Conservation (phyloP, 164 flowering plant species). For the Nymphaea colorata region DNA sequence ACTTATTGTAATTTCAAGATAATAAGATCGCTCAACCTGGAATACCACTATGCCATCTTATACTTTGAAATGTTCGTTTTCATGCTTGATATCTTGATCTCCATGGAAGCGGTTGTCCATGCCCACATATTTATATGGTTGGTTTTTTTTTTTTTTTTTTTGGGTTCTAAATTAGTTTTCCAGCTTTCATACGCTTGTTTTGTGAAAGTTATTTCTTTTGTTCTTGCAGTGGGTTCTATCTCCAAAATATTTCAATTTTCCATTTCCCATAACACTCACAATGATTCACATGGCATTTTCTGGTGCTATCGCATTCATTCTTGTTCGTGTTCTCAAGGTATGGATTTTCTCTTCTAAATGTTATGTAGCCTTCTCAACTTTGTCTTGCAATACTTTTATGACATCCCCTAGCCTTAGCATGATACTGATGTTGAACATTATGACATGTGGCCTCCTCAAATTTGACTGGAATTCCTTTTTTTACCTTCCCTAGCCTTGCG, state of each 20-base stretch:
- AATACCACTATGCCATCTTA: no score
- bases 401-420: not conserved
- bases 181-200: not conserved
- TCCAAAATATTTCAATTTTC: slow-evolving; percentile 94
- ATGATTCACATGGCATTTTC: slow-evolving; percentile 99
- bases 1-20: no score
- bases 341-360: not conserved
- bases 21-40: no score
- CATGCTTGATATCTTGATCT: no score
- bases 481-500: no score
- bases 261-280: slow-evolving; percentile 88
- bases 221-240: slow-evolving; percentile 96
- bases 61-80: no score
- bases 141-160: not conserved
- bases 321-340: slow-evolving; percentile 95
- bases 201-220: not conserved
- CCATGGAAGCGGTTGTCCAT: no score
- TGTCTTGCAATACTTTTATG: not conserved
- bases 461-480: no score
- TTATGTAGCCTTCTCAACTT: not conserved
- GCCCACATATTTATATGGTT: no score
- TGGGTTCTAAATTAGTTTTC: not conserved
- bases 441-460: no score
- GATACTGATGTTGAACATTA: no score
- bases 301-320: slow-evolving; percentile 71